A percentile compares a stretch with the other conserved stretches of the same genome.
Conservation (phyloP, 352 stramenopile genomes). For the Globisporangium iwayamae region DNA sequence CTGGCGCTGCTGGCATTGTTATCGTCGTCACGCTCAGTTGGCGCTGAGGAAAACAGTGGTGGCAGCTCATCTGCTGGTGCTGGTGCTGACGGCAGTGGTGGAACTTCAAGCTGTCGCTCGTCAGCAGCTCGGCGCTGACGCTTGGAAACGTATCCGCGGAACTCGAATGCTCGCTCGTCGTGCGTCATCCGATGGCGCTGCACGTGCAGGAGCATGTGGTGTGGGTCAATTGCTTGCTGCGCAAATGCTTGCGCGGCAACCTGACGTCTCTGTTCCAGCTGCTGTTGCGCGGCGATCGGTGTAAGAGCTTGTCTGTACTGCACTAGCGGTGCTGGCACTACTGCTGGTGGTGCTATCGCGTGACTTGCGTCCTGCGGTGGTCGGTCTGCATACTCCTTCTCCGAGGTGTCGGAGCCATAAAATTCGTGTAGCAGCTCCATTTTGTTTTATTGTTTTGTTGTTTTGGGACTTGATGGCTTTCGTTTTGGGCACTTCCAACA, state of each 20-base stretch:
- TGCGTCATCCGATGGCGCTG: constrained; percentile 10
- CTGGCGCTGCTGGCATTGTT: not conserved
- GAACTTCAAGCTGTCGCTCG: not conserved
- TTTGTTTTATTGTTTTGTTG: not conserved
- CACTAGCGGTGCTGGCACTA: not conserved
- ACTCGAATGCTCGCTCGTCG: constrained; percentile 25
- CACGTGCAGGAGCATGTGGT: not conserved
- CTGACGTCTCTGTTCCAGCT: constrained; percentile 3
- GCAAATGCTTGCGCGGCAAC: not conserved
- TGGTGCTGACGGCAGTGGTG: not conserved
- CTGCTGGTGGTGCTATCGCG: not conserved
- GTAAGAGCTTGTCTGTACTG: not conserved
- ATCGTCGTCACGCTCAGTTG: not conserved
- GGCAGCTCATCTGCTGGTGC: not conserved
- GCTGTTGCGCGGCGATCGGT: not conserved
- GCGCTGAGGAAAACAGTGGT: not conserved
- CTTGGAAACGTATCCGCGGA: constrained; percentile 32
- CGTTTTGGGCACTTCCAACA: not conserved
- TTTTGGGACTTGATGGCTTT: not conserved
- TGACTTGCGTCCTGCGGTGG: not conserved
- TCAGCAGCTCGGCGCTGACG: constrained; percentile 9
- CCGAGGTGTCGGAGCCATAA: constrained; percentile 9
- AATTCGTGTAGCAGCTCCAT: constrained; percentile 18
- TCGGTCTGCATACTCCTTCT: constrained; percentile 1
- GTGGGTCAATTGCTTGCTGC: not conserved